Evolutionary conservation across 2,329 filamentous ascomycete genomes (phyloP), one percentile per base, ranked within the genome.

Genomic region (Tolypocladium ovalisporum): DNA sequence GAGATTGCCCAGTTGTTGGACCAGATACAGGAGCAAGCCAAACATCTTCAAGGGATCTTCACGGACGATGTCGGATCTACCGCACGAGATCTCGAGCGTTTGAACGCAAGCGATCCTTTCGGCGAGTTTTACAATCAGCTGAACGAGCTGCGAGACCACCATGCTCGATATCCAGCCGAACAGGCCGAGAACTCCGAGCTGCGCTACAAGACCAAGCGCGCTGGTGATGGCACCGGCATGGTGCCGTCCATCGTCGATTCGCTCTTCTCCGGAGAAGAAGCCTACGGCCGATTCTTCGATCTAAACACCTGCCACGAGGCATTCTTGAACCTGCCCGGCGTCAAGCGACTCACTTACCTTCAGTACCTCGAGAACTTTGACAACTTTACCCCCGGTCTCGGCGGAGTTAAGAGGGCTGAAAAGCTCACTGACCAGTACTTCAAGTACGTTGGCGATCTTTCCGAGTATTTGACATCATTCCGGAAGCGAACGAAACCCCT

Each of bases 191-290:
- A 97, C 66, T 84, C 96, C 17, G 95, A 99, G 75, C 84, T 87
- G 64, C 89, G 92, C 39, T 99, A 99, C 77, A 90, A 91, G 71
- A 81, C 75, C 52, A 80, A 85, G 67, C 83, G 81, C 58, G 76
- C 80, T 47, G 81, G 79, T 15, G 84, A 85, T 49, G 86, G 87
- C 62, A 82, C 84, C 54, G 83, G 87, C 52, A 76, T 79, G 1
- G 72, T 82, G 57, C 79, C 81, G 4, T 84, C 83, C 49, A 84
- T 92, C 55, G 86, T 97, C 53, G 93, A 97, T 68, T 85, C 84
- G 58, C 88, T 97, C 77, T 99, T 99, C 72, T 96, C 91, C 0
- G 94, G 94, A 60, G 95, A 99, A 73, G 94, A 99, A 71, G 88
- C 87, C 0, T 97, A 88, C 66, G 94, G 94, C 49, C 88, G 90